These are phyloP conservation scores for Deakozyma indianensis DNA, from an alignment of 805 yeast genomes.

Conservation along the genomic window DNA sequence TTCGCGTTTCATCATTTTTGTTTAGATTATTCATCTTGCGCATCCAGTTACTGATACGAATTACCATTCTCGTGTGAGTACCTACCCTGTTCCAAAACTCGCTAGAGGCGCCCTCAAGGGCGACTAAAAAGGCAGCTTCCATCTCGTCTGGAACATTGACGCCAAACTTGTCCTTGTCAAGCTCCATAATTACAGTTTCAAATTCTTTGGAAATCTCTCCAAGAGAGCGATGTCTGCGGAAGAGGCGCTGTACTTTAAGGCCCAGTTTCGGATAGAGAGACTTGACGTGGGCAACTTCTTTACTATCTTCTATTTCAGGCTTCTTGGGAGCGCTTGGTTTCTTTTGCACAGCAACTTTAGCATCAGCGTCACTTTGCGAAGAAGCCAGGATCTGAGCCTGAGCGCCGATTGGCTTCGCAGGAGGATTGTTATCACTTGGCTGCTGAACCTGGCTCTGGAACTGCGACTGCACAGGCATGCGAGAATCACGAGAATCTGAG, in stretches of 20 bases:
- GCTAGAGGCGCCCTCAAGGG: slow-evolving; percentile 4
- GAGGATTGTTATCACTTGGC: no score
- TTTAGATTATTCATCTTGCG: slow-evolving; percentile 6
- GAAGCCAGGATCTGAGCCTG: no score
- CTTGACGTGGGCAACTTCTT: background rate
- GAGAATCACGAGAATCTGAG: no score
- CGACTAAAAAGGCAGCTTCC: slow-evolving; percentile 4
- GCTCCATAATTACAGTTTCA: background rate
- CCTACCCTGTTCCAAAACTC: slow-evolving; percentile 2
- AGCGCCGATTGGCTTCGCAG: no score
- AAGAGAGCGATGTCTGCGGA: background rate
- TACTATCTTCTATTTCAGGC: background rate
- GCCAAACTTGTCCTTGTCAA: slow-evolving; percentile 8
- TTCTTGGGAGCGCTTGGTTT: background rate
- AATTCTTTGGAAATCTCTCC: background rate
- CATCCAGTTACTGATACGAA: slow-evolving; percentile 12
- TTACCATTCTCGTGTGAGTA: slow-evolving; percentile 2
- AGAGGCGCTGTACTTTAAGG: background rate
- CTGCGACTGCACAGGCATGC: no score
- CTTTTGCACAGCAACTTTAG: no score
- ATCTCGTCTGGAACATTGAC: slow-evolving; percentile 9
- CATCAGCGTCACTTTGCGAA: no score
- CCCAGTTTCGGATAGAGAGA: background rate
- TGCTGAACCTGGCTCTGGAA: no score
- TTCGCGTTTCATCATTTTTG: background rate